Percentiles rank a stretch among this genome's conserved stretches.
These are phyloP conservation scores for Zymoseptoria ardabiliae DNA, from an alignment of 2,329 filamentous ascomycete species.

Conservation along the genomic window DNA sequence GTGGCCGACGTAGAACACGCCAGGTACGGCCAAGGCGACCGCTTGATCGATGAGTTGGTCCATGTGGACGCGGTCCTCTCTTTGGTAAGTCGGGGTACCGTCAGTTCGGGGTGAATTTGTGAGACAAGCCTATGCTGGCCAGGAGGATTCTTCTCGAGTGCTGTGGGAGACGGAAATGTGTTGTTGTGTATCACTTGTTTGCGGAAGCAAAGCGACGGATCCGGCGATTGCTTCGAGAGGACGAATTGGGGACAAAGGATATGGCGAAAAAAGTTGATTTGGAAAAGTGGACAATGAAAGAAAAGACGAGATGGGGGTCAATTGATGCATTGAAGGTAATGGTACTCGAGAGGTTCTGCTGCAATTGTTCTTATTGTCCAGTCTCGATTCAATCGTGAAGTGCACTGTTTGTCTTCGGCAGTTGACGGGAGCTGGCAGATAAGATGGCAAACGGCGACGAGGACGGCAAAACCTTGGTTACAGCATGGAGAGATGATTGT, in stretches of 20 bases:
- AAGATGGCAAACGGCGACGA: background rate
- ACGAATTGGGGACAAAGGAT: background rate
- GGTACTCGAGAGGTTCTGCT: background rate
- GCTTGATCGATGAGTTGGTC: background rate
- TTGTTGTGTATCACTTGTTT: background rate
- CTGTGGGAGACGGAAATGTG: background rate
- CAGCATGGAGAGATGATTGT: background rate
- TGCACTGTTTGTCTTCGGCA: background rate
- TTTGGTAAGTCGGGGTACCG: background rate
- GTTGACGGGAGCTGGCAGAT: background rate
- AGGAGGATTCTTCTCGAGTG: background rate
- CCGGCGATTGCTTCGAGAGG: background rate
- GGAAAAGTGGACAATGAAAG: background rate
- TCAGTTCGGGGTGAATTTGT: background rate
- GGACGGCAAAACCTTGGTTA: background rate
- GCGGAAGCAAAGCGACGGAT: background rate
- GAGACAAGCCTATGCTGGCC: background rate
- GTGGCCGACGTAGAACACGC: background rate
- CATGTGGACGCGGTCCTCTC: background rate
- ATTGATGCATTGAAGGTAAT: background rate
- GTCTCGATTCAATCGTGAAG: background rate
- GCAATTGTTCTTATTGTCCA: background rate
- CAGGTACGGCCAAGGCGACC: background rate
- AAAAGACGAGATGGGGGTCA: background rate
- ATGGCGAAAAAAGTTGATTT: background rate